phyloP scores from a whole-genome alignment of 208 protist genomes.

The Acanthamoeba sp. region DNA sequence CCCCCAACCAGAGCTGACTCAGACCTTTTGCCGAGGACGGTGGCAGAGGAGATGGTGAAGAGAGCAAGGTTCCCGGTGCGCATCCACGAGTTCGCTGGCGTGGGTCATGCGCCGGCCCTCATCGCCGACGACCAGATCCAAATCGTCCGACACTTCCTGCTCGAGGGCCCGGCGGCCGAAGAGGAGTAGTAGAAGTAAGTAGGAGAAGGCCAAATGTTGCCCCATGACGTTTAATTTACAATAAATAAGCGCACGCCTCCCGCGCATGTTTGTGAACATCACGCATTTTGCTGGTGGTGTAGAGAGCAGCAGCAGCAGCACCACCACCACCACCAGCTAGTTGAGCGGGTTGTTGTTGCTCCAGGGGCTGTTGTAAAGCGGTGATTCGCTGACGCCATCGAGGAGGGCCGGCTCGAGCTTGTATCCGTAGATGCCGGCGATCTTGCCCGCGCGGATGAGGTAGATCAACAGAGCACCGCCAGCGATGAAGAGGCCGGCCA shows the following conservation, averaged over 20 bases:
- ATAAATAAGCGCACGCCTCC: too few species aligned
- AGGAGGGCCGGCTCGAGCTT: not conserved
- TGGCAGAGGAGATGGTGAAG: conserved; percentile 23
- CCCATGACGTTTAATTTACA: too few species aligned
- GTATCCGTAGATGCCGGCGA: conserved; percentile 1
- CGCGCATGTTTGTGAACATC: too few species aligned
- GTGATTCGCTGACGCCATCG: not conserved
- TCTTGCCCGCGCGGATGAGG: not conserved
- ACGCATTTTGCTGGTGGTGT: too few species aligned
- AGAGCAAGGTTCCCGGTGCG: conserved; percentile 9
- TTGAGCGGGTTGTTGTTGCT: not conserved
- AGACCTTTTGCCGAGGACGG: not conserved
- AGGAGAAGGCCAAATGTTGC: too few species aligned
- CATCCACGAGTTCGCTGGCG: not conserved
- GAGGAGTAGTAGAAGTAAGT: too few species aligned
- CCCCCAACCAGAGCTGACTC: not conserved
- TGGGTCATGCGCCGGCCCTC: not conserved
- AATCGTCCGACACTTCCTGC: not conserved
- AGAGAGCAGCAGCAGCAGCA: too few species aligned
- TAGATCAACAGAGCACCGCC: not conserved
- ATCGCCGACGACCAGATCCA: not conserved
- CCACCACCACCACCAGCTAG: too few species aligned
- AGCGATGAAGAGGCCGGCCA: not conserved
- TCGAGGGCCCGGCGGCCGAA: not conserved
- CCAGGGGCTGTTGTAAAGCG: not conserved